Percentiles rank a stretch among this genome's conserved stretches.
These are phyloP conservation scores for Clarireedia sp. DNA, from an alignment of 2,329 filamentous ascomycete genomes.

Conservation along the genomic window DNA sequence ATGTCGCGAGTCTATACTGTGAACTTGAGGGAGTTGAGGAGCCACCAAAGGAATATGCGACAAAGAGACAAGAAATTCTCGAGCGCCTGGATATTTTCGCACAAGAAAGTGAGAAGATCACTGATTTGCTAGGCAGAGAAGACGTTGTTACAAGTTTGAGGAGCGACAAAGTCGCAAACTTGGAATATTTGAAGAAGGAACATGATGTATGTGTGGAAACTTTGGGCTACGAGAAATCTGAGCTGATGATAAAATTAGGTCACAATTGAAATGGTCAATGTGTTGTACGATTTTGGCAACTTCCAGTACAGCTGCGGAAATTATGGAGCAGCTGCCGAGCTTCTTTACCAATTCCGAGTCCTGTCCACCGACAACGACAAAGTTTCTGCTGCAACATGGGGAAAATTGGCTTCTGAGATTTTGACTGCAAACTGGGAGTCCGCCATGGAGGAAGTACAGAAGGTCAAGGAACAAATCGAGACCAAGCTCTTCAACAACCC, in stretches of 20 bases:
- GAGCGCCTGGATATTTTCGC: slow-evolving; percentile 74
- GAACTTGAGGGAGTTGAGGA: slow-evolving; percentile 76
- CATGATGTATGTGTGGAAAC: slow-evolving; percentile 59
- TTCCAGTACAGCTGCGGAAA: slow-evolving; percentile 98
- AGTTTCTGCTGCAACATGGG: slow-evolving; percentile 92
- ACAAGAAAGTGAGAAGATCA: slow-evolving; percentile 82
- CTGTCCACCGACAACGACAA: slow-evolving; percentile 98
- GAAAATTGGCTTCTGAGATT: slow-evolving; percentile 94
- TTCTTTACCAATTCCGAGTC: slow-evolving; percentile 96
- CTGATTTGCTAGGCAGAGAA: slow-evolving; percentile 76
- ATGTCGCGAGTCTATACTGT: slow-evolving; percentile 84
- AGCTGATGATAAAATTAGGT: slow-evolving; percentile 42
- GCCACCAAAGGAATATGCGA: slow-evolving; percentile 74
- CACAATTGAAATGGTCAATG: slow-evolving; percentile 90
- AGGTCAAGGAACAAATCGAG: slow-evolving; percentile 88
- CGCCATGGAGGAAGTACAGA: slow-evolving; percentile 82
- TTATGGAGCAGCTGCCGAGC: slow-evolving; percentile 81
- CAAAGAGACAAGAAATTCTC: slow-evolving; percentile 84
- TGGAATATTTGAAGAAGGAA: slow-evolving; percentile 95
- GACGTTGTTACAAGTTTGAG: slow-evolving; percentile 85
- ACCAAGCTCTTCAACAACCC: slow-evolving; percentile 94
- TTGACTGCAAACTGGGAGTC: slow-evolving; percentile 91
- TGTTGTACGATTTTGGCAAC: slow-evolving; percentile 89
- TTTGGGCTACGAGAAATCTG: not conserved
- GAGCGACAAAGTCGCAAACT: slow-evolving; percentile 96